Conservation (phyloP, 2,329 filamentous ascomycete genomes). For the Colletotrichum echinochloae region DNA sequence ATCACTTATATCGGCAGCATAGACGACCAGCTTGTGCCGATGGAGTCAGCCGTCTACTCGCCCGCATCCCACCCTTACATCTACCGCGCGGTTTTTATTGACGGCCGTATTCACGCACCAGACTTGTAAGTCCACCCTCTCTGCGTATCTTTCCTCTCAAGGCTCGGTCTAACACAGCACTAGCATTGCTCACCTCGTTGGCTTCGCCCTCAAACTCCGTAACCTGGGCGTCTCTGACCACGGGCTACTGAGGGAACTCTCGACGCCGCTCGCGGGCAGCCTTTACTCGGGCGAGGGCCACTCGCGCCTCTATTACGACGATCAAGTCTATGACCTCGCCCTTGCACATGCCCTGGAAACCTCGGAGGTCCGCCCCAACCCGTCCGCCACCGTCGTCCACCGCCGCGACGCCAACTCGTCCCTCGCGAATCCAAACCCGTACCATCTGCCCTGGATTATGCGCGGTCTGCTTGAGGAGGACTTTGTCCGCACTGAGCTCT, state of each 20-base stretch:
- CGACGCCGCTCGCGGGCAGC: conserved; percentile 87
- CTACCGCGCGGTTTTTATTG: conserved; percentile 94
- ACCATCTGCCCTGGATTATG: conserved; percentile 95
- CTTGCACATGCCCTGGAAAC: conserved; percentile 81
- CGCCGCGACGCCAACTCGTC: conserved; percentile 40
- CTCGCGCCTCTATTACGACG: conserved; percentile 91
- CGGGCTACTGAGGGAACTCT: conserved; percentile 90
- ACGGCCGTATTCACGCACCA: conserved; percentile 89
- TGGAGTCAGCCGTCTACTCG: conserved; percentile 90
- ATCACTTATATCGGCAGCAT: conserved; percentile 94
- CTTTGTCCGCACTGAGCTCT: conserved; percentile 84
- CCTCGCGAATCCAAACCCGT: conserved; percentile 78
- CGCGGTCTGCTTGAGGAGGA: conserved; percentile 92
- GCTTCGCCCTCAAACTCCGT: conserved; percentile 91
- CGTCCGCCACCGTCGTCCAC: conserved; percentile 43
- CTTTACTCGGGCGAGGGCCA: conserved; percentile 94
- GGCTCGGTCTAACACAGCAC: background rate
- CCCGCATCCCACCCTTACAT: conserved; percentile 91
- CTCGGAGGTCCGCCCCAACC: conserved; percentile 58
- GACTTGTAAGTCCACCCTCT: conserved; percentile 73
- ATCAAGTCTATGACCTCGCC: conserved; percentile 84
- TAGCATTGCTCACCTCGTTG: conserved; percentile 87
- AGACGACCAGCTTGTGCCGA: conserved; percentile 93
- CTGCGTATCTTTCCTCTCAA: background rate
- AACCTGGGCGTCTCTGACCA: conserved; percentile 95